Base-by-base conservation (phyloP, 192 early-diverging fungal genomes). In the Mortierella hygrophila region DNA sequence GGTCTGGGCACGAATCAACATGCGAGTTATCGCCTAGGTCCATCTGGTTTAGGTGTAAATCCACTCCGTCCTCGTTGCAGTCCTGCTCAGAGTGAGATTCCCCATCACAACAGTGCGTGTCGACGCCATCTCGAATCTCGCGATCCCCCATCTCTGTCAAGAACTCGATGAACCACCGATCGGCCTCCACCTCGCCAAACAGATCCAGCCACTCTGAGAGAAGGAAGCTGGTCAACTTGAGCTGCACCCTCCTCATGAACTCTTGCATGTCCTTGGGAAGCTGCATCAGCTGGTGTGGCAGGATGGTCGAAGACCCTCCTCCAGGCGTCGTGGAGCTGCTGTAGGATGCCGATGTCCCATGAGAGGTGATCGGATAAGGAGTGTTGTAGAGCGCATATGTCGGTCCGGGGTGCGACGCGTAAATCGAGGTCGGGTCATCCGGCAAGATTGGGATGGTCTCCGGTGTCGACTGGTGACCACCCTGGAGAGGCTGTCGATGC, bases 91-190 rank as follows among this genome's bases (percentile, higher is more conserved):
- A 68, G 38, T 42, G 20, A 49, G 35, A 38, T 10, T 69, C 47
- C 5, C 49, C 29, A 5, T 47, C 26, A 42, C 68, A 37, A 63
- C 54, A 57, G 41, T 60, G 42, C 29, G 60, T 4, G 29, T 65
- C 60, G 4, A 32, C 60, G 7, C 20, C 15, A 7, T 77, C 37
- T 26, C 41, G 38, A 2, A 54, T 37, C 41, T 78, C 57, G 18
- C 13, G 29, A 4, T 38, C 38, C 18, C 54, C 47, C 71, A 89
- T 80, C 40, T 89, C 83, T 23, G 75, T 78, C 29, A 89, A n/a
- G 72, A 89, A 89, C 57, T 89, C 88, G 44, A 72, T 46, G 37
- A 89, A 86, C 88, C 88, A 89, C 7, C 47, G 83, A 77, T 89
- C 88, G 1, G 88, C 72, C 80, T 89, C 88, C 5, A 82, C 81